phyloP scores from a whole-genome alignment of 352 stramenopile genomes.

The Phytophthora constricta region DNA sequence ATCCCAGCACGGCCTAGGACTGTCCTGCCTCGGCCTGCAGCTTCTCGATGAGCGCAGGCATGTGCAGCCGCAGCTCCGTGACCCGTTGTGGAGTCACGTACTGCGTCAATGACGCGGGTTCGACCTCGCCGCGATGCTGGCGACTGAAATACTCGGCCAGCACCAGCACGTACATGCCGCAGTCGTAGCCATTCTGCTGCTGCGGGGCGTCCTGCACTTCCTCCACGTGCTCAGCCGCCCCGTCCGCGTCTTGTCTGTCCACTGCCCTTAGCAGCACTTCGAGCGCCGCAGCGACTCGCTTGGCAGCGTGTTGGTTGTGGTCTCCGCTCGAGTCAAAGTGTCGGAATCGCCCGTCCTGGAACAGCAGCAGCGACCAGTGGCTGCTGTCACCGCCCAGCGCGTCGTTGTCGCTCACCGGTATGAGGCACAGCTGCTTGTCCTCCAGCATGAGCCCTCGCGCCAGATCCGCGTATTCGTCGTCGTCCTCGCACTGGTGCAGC shows the following conservation, averaged over 20 bases:
- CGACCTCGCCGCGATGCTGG: slow-evolving; percentile 22
- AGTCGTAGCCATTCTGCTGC: slow-evolving; percentile 84
- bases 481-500: slow-evolving; percentile 84
- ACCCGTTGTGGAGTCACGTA: slow-evolving; percentile 63
- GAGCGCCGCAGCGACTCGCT: slow-evolving; percentile 50
- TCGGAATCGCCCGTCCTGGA: slow-evolving; percentile 41
- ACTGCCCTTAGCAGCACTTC: slow-evolving; percentile 41
- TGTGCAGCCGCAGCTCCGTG: slow-evolving; percentile 51
- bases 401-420: slow-evolving; percentile 79
- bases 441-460: slow-evolving; percentile 49
- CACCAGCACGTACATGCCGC: slow-evolving; percentile 80
- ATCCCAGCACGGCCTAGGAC: neutral
- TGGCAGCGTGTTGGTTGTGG: slow-evolving; percentile 59
- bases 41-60: slow-evolving; percentile 49
- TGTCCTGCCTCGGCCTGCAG: slow-evolving; percentile 23
- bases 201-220: slow-evolving; percentile 57
- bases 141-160: slow-evolving; percentile 67
- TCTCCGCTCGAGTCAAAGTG: slow-evolving; percentile 82
- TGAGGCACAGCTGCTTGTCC: slow-evolving; percentile 50
- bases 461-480: slow-evolving; percentile 76
- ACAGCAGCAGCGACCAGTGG: slow-evolving; percentile 84
- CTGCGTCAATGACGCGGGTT: slow-evolving; percentile 28
- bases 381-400: slow-evolving; percentile 58
- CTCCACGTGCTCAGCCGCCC: slow-evolving; percentile 23
- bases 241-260: slow-evolving; percentile 15